Evolutionary conservation across 176 grass and related monocot species (phyloP).

Genomic region (Microstegium vimineum): DNA sequence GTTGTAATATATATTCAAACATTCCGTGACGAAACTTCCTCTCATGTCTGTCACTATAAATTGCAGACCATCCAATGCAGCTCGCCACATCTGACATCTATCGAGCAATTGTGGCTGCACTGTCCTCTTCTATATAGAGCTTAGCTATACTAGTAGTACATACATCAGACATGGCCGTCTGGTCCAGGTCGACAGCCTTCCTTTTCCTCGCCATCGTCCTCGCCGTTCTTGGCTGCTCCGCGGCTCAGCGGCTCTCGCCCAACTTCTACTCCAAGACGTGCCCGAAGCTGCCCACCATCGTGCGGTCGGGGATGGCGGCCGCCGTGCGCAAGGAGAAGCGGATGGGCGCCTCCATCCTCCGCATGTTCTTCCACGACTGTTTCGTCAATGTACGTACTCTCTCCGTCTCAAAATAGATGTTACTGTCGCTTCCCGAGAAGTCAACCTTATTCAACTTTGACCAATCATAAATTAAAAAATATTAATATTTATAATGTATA

Average conservation of each 20-base stretch:
- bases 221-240: background rate
- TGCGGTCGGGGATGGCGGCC: background rate
- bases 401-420: no score
- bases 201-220: background rate
- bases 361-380: constrained; percentile 88
- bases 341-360: constrained; percentile 78
- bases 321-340: constrained; percentile 22
- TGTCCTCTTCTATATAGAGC: background rate
- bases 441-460: no score
- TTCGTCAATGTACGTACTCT: constrained; percentile 85
- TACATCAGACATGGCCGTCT: background rate
- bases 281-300: background rate
- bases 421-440: no score
- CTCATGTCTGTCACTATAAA: background rate
- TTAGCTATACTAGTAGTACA: background rate
- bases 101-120: background rate
- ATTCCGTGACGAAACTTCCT: background rate
- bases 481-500: no score
- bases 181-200: background rate
- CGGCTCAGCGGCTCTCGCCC: background rate
- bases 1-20: background rate
- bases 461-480: no score
- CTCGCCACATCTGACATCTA: background rate
- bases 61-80: background rate
- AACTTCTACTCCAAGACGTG: background rate